Evolutionary conservation across 352 stramenopile genomes (phyloP), one percentile per base, ranked within the genome.

Genomic region (Globisporangium apiculatum): DNA sequence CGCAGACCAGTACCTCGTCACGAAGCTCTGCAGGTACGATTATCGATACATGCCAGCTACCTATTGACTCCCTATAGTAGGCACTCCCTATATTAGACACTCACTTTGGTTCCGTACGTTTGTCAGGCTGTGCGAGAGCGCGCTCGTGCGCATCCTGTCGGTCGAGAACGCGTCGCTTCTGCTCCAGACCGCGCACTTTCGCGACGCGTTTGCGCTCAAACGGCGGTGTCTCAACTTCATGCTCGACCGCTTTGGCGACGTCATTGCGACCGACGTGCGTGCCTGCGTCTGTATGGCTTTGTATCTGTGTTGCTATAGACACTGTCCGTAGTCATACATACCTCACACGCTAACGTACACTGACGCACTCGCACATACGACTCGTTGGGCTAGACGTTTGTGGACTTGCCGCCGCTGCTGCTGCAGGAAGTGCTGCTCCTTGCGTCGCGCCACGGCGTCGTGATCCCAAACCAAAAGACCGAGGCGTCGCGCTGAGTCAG

Each of bases 1-100:
- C 6, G 79, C 86, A n/a, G 86, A 97, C 50, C 89, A 96, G 65
- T 97, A 90, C 60, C 71, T 97, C 10, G 73, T 93, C 9, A 51
- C 64, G 17, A 76, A 62, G 37, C 68, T 94, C 52, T 72, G 69
- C 58, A 75, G 66, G 83, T 89, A 60, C 9, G 62, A 48, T 31
- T 58, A 51, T 52, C 18, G 1, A 41, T 17, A 6, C 18, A 15
- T 2, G 24, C 24, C 24, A 31, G 24, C 24, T 31, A 31, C 24
- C 24, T 3, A 2, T 31, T 31, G 24, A 31, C 24, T 31, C 24
- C 24, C 24, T 31, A 3, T 31, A 31, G 1, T 3, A 31, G 24
- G 24, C 24, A 31, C 24, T 31, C 24, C 2, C 24, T 31, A 0
- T 31, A 31, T 2, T 5, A 38, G 8, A 8, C 17, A 36, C 48